Conservation (phyloP, 2,329 filamentous ascomycete species). For the Colletotrichum kahawae region DNA sequence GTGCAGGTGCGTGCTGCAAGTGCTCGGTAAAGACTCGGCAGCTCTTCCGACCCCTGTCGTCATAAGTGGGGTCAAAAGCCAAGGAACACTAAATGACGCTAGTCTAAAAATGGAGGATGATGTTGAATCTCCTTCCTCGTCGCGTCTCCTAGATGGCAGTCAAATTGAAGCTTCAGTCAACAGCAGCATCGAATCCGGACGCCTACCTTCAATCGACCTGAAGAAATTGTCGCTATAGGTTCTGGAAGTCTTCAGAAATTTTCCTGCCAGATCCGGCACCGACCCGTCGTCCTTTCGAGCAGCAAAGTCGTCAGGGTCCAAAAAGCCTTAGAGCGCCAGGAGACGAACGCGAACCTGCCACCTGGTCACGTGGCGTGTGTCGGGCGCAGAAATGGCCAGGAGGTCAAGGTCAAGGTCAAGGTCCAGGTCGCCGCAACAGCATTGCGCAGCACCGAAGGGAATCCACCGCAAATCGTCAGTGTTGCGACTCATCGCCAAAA, state of each 20-base stretch:
- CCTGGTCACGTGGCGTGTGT: background rate
- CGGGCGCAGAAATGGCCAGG: background rate
- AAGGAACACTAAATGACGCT: background rate
- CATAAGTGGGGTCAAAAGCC: background rate
- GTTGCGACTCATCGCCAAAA: conserved; percentile 1
- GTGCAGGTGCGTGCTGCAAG: background rate
- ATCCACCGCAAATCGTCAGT: conserved; percentile 1
- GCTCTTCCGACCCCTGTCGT: background rate
- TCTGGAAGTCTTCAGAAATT: background rate
- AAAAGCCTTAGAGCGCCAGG: background rate
- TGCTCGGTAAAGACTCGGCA: conserved; percentile 5
- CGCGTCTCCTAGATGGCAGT: conserved; percentile 7
- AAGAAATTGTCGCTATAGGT: background rate
- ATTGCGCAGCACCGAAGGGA: background rate
- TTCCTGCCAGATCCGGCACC: background rate
- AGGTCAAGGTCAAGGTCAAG: background rate
- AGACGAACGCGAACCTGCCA: background rate
- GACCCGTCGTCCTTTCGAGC: background rate
- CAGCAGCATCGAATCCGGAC: background rate
- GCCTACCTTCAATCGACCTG: background rate
- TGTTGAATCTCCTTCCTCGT: background rate
- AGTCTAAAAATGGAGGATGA: background rate
- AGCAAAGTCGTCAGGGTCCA: background rate
- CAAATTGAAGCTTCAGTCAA: background rate
- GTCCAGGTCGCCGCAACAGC: background rate